These are phyloP conservation scores for Colletotrichum chlorophyti DNA, from an alignment of 2,329 filamentous ascomycete genomes.

Conservation along the genomic window DNA sequence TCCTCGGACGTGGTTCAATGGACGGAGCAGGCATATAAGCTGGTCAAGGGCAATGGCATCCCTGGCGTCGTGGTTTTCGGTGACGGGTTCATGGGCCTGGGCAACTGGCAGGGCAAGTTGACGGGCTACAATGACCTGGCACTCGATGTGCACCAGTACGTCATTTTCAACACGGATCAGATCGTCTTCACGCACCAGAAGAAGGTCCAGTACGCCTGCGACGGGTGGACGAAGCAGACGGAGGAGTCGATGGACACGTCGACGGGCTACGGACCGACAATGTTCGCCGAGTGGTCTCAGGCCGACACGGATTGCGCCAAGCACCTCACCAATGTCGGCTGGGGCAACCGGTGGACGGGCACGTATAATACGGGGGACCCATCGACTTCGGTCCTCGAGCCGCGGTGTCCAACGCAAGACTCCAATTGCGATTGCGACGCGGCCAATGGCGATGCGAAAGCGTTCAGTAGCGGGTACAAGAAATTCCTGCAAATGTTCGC, in stretches of 20 bases:
- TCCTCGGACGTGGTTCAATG: constrained; percentile 74
- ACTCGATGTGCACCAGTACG: constrained; percentile 98
- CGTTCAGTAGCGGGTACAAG: constrained; percentile 80
- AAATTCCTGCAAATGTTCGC: constrained; percentile 88
- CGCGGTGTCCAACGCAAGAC: constrained; percentile 75
- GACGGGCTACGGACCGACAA: constrained; percentile 88
- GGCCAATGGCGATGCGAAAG: constrained; percentile 76
- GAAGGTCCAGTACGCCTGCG: constrained; percentile 88
- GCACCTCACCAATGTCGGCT: constrained; percentile 87
- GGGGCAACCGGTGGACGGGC: constrained; percentile 91
- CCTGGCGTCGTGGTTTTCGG: constrained; percentile 80
- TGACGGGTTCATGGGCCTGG: constrained; percentile 91
- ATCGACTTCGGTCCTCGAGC: constrained; percentile 67
- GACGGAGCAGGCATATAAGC: constrained; percentile 75
- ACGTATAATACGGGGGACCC: constrained; percentile 75
- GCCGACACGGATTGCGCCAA: constrained; percentile 93
- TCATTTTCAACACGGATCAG: constrained; percentile 93
- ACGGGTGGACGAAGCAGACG: constrained; percentile 84
- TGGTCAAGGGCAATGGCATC: constrained; percentile 80
- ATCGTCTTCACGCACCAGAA: constrained; percentile 81
- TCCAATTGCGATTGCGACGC: constrained; percentile 72
- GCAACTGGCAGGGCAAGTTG: constrained; percentile 88
- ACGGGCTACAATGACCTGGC: constrained; percentile 75
- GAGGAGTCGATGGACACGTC: constrained; percentile 72
- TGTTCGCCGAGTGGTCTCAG: constrained; percentile 97